phyloP scores from a whole-genome alignment of 805 yeast species.

The Yarrowia yakushimensis region DNA sequence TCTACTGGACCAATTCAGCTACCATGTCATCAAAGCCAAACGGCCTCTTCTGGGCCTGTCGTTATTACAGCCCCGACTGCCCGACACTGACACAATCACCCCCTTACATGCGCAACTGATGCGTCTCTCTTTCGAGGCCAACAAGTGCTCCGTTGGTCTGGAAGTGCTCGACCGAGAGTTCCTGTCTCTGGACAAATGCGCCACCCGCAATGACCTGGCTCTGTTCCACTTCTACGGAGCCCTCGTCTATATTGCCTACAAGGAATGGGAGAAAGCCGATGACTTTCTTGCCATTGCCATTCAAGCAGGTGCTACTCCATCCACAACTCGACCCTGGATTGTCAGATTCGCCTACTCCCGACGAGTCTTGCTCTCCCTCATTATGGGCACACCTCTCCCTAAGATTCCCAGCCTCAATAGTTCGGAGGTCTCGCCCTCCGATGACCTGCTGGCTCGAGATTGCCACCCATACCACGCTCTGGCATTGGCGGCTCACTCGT shows the following conservation, averaged over 20 bases:
- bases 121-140: slow-evolving; percentile 1
- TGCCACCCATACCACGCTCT: slow-evolving; percentile 15
- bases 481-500: background rate
- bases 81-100: slow-evolving; percentile 11
- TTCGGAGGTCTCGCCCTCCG: slow-evolving; percentile 4
- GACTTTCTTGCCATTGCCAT: slow-evolving; percentile 27
- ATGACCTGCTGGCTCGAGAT: background rate
- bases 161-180: background rate
- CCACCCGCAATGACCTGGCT: slow-evolving; percentile 15
- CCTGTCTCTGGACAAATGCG: background rate
- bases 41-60: slow-evolving; percentile 9
- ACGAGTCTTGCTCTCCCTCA: background rate
- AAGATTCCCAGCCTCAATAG: background rate
- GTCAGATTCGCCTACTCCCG: background rate
- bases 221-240: slow-evolving; percentile 29
- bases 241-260: slow-evolving; percentile 20
- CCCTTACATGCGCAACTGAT: slow-evolving; percentile 22
- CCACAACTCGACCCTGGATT: background rate
- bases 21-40: background rate
- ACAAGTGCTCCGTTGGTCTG: slow-evolving; percentile 7
- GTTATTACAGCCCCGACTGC: background rate
- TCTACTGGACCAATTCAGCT: background rate
- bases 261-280: slow-evolving; percentile 27
- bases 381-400: background rate
- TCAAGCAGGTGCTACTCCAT: background rate